These are phyloP conservation scores for Firmiana major DNA, from an alignment of 345 rosid species.

Conservation along the genomic window DNA sequence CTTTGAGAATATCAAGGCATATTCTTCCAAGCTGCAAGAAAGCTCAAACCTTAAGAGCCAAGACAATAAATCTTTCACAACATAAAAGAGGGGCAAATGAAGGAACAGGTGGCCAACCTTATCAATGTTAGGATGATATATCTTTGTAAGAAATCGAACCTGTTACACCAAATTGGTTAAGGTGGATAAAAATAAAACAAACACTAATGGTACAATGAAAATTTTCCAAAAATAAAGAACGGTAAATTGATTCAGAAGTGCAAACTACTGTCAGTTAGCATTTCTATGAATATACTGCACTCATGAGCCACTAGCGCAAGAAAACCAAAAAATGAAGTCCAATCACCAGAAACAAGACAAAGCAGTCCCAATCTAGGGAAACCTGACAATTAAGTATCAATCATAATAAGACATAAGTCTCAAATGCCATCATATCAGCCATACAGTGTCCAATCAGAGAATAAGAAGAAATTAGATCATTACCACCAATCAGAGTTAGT, in stretches of 20 bases:
- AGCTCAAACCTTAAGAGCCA: conserved; percentile 5
- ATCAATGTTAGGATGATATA: conserved; percentile 96
- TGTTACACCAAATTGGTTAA: conserved; percentile 32
- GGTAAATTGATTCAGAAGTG: background rate
- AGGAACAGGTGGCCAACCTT: conserved; percentile 50
- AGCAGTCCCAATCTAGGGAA: background rate
- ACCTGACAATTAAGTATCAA: background rate
- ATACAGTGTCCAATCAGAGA: background rate
- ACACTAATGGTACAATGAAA: background rate
- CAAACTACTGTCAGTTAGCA: background rate
- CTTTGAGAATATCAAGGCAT: conserved; percentile 97
- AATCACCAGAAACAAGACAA: background rate
- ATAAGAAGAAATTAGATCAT: background rate
- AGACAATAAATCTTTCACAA: conserved; percentile 1
- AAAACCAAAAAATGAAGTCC: background rate
- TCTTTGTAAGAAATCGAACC: conserved; percentile 98
- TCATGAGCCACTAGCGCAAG: background rate
- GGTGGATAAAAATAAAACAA: background rate
- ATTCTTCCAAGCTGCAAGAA: conserved; percentile 83
- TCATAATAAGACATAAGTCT: background rate
- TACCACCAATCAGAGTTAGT: background rate
- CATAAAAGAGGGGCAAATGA: background rate
- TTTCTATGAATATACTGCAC: background rate
- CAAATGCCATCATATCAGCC: background rate
- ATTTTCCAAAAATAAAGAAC: background rate